Evolutionary conservation across 1,139 yeast species (phyloP).

Genomic region (Geotrichum klebahnii): DNA sequence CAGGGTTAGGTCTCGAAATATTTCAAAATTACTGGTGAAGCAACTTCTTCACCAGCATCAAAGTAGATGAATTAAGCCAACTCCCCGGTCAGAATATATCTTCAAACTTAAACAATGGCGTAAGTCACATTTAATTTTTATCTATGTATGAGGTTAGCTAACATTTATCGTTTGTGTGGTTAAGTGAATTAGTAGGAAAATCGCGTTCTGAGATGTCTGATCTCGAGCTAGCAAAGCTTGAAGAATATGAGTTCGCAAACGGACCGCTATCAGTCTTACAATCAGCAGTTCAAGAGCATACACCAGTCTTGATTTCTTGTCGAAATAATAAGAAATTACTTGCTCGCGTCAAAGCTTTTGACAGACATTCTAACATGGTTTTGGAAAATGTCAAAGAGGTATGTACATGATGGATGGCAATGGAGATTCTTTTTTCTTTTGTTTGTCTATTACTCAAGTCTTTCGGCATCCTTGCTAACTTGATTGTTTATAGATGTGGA

Average conservation of each 20-base stretch:
- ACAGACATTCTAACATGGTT: slow-evolving; percentile 90
- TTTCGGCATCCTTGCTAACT: not conserved
- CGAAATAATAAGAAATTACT: slow-evolving; percentile 89
- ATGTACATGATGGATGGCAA: slow-evolving; percentile 23
- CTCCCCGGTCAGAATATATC: too few relatives aligned
- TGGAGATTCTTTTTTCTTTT: not conserved
- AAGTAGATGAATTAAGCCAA: too few relatives aligned
- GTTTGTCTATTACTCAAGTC: not conserved
- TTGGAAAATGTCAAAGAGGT: slow-evolving; percentile 85
- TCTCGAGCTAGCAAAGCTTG: slow-evolving; percentile 72
- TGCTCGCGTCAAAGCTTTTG: slow-evolving; percentile 90
- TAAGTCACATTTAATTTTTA: not conserved
- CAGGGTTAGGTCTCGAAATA: too few relatives aligned
- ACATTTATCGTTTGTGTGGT: not conserved
- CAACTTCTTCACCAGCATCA: too few relatives aligned
- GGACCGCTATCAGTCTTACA: slow-evolving; percentile 90
- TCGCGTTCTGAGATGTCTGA: slow-evolving; percentile 64
- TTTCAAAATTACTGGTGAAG: too few relatives aligned
- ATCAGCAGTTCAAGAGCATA: slow-evolving; percentile 67
- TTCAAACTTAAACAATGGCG: not conserved
- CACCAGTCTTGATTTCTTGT: slow-evolving; percentile 81
- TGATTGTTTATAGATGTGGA: slow-evolving; percentile 52
- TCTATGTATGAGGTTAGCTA: not conserved
- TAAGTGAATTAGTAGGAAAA: slow-evolving; percentile 31
- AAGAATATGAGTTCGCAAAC: slow-evolving; percentile 82